These are phyloP conservation scores for Aspergillus quadrilineatus DNA, from an alignment of 2,329 filamentous ascomycete genomes.

Conservation along the genomic window DNA sequence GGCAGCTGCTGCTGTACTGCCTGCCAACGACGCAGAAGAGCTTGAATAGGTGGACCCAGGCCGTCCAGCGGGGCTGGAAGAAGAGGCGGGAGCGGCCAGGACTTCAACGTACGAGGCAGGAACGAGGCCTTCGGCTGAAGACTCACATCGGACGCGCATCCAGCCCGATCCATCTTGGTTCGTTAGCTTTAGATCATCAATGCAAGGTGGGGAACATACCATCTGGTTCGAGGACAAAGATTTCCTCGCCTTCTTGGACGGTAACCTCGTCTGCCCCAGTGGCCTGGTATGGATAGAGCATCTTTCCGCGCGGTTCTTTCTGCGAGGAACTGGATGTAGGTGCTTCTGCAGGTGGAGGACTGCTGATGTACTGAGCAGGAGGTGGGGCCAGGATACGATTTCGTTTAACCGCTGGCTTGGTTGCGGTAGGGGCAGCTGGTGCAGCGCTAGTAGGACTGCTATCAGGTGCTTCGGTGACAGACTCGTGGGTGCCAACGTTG, in stretches of 20 bases:
- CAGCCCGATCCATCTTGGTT: conserved; percentile 82
- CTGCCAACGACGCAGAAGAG: conserved; percentile 67
- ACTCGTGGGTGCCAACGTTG: conserved; percentile 54
- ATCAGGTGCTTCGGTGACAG: conserved; percentile 48
- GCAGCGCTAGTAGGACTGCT: conserved; percentile 16
- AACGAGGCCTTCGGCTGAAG: conserved; percentile 69
- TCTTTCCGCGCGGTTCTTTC: conserved; percentile 70
- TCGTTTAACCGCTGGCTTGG: conserved; percentile 47
- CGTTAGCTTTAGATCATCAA: conserved; percentile 16
- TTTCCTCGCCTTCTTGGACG: conserved; percentile 74
- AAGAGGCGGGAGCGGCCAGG: conserved; percentile 47
- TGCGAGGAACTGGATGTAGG: conserved; percentile 18
- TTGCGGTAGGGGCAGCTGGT: conserved; percentile 15
- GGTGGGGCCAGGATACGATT: conserved; percentile 84
- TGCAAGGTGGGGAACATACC: conserved; percentile 53
- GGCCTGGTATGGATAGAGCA: conserved; percentile 85
- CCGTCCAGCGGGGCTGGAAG: conserved; percentile 48
- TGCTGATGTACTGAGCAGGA: conserved; percentile 73
- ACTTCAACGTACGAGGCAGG: conserved; percentile 82
- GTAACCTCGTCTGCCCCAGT: conserved; percentile 77
- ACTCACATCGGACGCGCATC: conserved; percentile 74
- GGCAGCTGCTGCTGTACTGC: conserved; percentile 43
- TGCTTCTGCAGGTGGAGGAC: conserved; percentile 54
- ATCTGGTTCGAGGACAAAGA: conserved; percentile 79
- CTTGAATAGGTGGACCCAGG: conserved; percentile 76